Conservation (phyloP, 345 rosid genomes). For the Citrus glauca region DNA sequence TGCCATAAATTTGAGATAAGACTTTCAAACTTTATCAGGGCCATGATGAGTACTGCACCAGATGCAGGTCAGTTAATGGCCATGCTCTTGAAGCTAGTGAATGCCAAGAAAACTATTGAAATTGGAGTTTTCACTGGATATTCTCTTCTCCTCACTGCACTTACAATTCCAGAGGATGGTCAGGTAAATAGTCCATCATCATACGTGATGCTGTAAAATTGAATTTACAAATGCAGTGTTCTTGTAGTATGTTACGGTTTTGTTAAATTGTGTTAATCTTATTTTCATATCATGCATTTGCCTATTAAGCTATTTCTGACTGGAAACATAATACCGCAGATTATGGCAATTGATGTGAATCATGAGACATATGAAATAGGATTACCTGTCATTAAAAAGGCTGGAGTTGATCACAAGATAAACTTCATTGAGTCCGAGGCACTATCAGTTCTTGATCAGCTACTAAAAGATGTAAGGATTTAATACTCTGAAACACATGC, state of each 20-base stretch:
- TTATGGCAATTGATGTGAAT: conserved; percentile 46
- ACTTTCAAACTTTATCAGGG: conserved; percentile 14
- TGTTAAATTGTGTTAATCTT: not conserved
- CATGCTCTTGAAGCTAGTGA: conserved; percentile 37
- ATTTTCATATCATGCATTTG: not conserved
- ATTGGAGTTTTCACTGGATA: conserved; percentile 60
- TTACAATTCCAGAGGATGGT: conserved; percentile 40
- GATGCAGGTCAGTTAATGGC: conserved; percentile 46
- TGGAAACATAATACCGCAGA: conserved; percentile 17
- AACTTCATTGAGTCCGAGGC: conserved; percentile 56
- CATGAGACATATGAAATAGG: conserved; percentile 45
- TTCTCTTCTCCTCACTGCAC: conserved; percentile 44
- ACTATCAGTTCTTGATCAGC: conserved; percentile 31
- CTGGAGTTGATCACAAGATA: conserved; percentile 53
- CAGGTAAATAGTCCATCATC: conserved; percentile 14
- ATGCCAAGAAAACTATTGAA: conserved; percentile 45
- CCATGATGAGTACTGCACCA: conserved; percentile 26
- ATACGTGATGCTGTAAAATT: too few relatives aligned
- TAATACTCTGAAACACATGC: not conserved
- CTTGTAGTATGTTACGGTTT: not conserved
- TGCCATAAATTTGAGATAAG: not conserved
- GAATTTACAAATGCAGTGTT: not conserved
- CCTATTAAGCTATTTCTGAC: too few relatives aligned
- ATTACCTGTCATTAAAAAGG: conserved; percentile 49
- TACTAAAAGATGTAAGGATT: conserved; percentile 32